phyloP scores from a whole-genome alignment of 306 rosid species.

The Trifolium pratense region DNA sequence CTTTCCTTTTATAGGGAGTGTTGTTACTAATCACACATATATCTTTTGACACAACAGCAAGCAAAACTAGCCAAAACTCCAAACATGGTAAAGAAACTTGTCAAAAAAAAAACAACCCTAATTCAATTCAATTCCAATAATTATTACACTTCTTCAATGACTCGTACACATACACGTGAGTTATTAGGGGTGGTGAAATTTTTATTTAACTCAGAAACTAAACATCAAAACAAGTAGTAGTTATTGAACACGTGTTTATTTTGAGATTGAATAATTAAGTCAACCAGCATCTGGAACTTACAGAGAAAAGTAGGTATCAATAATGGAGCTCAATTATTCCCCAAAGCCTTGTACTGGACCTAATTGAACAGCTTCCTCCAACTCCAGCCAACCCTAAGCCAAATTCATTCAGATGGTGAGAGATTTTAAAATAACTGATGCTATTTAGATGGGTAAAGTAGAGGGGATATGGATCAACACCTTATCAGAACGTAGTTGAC shows the following conservation, averaged over 20 bases:
- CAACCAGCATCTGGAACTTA: conserved; percentile 54
- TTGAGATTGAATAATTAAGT: conserved; percentile 30
- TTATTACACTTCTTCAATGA: conserved; percentile 30
- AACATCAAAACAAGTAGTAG: conserved; percentile 22
- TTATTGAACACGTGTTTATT: conserved; percentile 24
- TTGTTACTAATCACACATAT: conserved; percentile 27
- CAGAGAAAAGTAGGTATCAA: conserved; percentile 72
- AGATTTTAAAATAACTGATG: conserved; percentile 20
- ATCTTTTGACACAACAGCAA: conserved; percentile 20
- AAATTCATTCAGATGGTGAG: conserved; percentile 37
- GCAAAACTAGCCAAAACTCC: conserved; percentile 21
- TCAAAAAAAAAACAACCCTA: conserved; percentile 10
- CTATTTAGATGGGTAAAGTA: conserved; percentile 10
- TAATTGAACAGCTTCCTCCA: conserved; percentile 70
- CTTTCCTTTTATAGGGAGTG: neutral
- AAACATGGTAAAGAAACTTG: conserved; percentile 24
- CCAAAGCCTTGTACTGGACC: conserved; percentile 87
- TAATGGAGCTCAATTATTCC: conserved; percentile 64
- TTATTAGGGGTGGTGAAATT: neutral
- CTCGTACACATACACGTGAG: conserved; percentile 6
- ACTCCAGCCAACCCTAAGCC: conserved; percentile 74
- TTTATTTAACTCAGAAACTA: conserved; percentile 17
- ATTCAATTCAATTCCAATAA: conserved; percentile 26
- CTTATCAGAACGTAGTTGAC: conserved; percentile 60
- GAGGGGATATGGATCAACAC: conserved; percentile 47